A percentile compares a stretch with the other conserved stretches of the same genome.
phyloP scores from a whole-genome alignment of 73 alveolate genomes.

The Tetrahymena malaccensis region DNA sequence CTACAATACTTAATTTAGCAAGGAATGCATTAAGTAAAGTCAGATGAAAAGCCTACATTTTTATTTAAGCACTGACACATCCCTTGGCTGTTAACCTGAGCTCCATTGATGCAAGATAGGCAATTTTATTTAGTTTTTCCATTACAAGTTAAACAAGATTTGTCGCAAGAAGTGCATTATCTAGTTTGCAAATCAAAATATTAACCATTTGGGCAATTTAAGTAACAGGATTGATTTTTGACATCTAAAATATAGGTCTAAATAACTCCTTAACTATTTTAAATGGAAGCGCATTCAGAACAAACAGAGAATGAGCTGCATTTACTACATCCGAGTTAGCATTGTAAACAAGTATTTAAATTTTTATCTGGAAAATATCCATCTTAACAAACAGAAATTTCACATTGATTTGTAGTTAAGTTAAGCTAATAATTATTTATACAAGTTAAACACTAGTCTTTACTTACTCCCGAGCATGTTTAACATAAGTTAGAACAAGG shows the following conservation, averaged over 20 bases:
- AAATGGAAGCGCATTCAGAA: not conserved
- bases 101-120: not conserved
- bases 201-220: not conserved
- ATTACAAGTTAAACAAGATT: not conserved
- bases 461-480: not conserved
- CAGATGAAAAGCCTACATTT: not conserved
- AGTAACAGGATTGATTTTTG: not conserved
- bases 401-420: not conserved
- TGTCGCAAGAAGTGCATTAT: not conserved
- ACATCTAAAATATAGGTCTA: not conserved
- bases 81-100: not conserved
- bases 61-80: not conserved
- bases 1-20: not conserved
- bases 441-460: not conserved
- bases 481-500: not conserved
- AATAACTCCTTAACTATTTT: not conserved
- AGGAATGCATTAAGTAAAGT: not conserved
- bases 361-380: not conserved
- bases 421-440: not conserved
- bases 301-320: not conserved
- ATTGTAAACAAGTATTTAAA: not conserved
- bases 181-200: not conserved
- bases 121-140: not conserved
- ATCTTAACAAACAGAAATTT: not conserved
- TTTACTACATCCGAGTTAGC: not conserved